These are phyloP conservation scores for Lichtheimia ramosa DNA, from an alignment of 371 early-diverging fungal species.

Conservation along the genomic window DNA sequence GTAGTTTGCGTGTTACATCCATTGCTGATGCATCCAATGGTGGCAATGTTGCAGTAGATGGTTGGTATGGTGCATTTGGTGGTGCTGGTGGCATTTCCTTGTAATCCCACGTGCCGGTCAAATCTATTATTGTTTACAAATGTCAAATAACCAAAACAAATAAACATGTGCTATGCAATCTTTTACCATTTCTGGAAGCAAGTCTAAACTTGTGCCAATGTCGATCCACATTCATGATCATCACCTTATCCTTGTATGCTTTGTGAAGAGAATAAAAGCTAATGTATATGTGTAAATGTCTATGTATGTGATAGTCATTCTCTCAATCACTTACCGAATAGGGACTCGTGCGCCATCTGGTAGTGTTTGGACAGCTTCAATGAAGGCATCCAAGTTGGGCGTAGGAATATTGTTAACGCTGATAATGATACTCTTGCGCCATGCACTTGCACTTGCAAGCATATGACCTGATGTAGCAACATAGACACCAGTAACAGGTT, in stretches of 20 bases:
- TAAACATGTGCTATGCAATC: background rate
- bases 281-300: background rate
- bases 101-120: slow-evolving; percentile 84
- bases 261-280: slow-evolving; percentile 67
- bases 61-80: slow-evolving; percentile 39
- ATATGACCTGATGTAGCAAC: slow-evolving; percentile 76
- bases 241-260: slow-evolving; percentile 74
- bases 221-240: slow-evolving; percentile 79
- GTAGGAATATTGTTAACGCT: slow-evolving; percentile 74
- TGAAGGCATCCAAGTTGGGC: slow-evolving; percentile 77
- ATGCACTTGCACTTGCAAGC: slow-evolving; percentile 63
- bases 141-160: background rate
- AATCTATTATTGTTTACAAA: slow-evolving; percentile 28
- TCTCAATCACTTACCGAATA: slow-evolving; percentile 33
- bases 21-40: slow-evolving; percentile 55
- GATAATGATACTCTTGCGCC: slow-evolving; percentile 68
- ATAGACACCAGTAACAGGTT: slow-evolving; percentile 79
- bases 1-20: slow-evolving; percentile 60
- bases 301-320: background rate
- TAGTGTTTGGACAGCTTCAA: slow-evolving; percentile 62
- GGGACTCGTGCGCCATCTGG: slow-evolving; percentile 83
- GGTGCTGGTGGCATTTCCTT: slow-evolving; percentile 68
- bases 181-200: slow-evolving; percentile 71
- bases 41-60: slow-evolving; percentile 65
- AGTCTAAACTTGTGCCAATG: slow-evolving; percentile 83